Evolutionary conservation across 176 grass and related monocot species (phyloP), one percentile per base, ranked within the genome.

Genomic region (Carex pumila): DNA sequence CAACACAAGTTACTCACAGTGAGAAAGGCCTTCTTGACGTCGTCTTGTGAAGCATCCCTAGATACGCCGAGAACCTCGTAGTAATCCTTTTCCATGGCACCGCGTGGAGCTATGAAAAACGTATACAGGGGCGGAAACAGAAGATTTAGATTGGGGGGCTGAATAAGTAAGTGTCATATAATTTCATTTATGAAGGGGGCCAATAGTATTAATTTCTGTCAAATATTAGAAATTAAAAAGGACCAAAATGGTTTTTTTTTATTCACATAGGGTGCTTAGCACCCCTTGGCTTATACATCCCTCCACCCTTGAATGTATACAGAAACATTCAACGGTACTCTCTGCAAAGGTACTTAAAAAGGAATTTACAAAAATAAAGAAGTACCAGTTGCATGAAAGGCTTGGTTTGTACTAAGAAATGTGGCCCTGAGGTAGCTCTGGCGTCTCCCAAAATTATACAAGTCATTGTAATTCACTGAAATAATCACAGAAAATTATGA

Each of bases 11-110:
- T 90, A 90, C 95, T 89, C 82, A 98, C 95, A 67, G 86, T 87
- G 85, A 90, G 90, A 93, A 94, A 98, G 87, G 95, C 92, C 73
- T 93, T 94, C 81, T 98, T 98, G 68, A 98, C 93, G 53, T 98
- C 95, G 81, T 94, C 92, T 79, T 88, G 74, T 0, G 87, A 89
- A 73, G 92, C 92, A 90, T 98, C 84, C 83, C 86, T 88, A 47
- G 90, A 61, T 79, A 98, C 86, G 85, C 95, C 92, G 66, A 98
- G 95, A 88, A 91, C 87, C 75, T 91, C 83, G 84, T 98, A 98
- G 74, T 93, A 94, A 81, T 94, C 89, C 70, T 89, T 91, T 70
- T 93, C 87, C 50, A 81, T 73, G 1, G 87, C 87, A 87, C 65
- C 80, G 39, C n/a, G 12, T 58, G 71, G 86, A 90, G 82, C 95